Evolutionary conservation across 306 rosid genomes (phyloP), one percentile per base, ranked within the genome.

Genomic region (Prosopis cineraria): DNA sequence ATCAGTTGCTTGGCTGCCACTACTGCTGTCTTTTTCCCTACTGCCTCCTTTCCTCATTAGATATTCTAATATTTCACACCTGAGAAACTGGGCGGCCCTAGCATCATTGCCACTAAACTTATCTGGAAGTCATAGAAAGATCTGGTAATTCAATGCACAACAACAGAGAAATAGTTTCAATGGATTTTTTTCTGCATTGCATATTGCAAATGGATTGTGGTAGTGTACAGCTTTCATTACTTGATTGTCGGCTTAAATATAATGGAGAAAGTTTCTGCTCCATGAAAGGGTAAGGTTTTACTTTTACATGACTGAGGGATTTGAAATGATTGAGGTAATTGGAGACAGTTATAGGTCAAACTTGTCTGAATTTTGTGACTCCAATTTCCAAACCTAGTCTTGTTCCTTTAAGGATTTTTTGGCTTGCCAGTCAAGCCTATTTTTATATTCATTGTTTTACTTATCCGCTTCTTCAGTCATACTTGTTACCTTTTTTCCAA

Each of bases 241-340:
- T 60, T 62, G n/a, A 6, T 30, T 19, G 40, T 30, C 56, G 44
- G 27, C 27, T 68, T 75, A 47, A 45, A 56, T 36, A 25, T 11
- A 22, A 27, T 25, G 44, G 27, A 59, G 52, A 71, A 68, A 44
- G 60, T 29, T 31, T 30, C 22, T 20, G 3, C 43, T 33, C 27
- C n/a, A 34, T 8, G 40, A 81, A 56, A 43, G 63, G 44, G 20
- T 76, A 47, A 43, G 44, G 24, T 76, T 59, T 59, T 68, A 27
- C 56, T 70, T 68, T 58, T 68, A 34, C 44, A 47, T 43, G 71
- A 29, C 72, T 6, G 10, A 24, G 71, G 84, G 30, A 41, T 71
- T 77, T 66, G 33, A 24, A 63, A 64, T 81, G 60, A 43, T 59
- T 47, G 19, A 67, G 64, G 70, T 17, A 74, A 43, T 56, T 68